Percentiles rank a stretch among this genome's conserved stretches.
These are phyloP conservation scores for Larix kaempferi DNA, from an alignment of 75 land plant genomes.

Conservation along the genomic window DNA sequence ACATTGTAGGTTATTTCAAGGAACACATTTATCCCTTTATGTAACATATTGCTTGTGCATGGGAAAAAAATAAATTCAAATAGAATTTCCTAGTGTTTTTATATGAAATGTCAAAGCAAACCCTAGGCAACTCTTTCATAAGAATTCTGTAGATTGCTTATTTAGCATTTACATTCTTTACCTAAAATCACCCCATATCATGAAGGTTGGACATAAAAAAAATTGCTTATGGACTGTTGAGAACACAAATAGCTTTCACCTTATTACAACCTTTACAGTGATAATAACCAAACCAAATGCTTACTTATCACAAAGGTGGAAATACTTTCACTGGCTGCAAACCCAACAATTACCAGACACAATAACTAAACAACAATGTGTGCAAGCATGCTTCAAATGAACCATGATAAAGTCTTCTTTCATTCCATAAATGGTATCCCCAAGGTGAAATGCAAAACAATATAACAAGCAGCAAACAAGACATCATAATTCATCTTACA, in stretches of 20 bases:
- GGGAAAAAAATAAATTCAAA: background rate
- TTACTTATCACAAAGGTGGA: conserved; percentile 19
- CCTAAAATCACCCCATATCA: too few species aligned
- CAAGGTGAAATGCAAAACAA: conserved; percentile 12
- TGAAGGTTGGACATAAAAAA: too few species aligned
- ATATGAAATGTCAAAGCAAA: background rate
- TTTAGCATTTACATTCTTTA: too few species aligned
- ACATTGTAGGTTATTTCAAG: too few species aligned
- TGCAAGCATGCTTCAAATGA: conserved; percentile 15
- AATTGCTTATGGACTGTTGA: too few species aligned
- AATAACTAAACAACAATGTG: conserved; percentile 13
- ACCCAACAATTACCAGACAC: conserved; percentile 13
- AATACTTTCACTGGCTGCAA: conserved; percentile 10
- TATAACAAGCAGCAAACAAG: background rate
- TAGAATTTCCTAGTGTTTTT: background rate
- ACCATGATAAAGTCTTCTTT: conserved; percentile 26
- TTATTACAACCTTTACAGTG: too few species aligned
- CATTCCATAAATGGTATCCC: conserved; percentile 12
- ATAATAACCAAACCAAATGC: background rate
- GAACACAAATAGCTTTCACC: too few species aligned
- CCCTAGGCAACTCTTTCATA: background rate
- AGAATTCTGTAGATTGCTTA: background rate
- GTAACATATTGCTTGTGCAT: background rate
- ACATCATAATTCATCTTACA: background rate
- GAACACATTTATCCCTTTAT: too few species aligned